Percentiles rank a stretch among this genome's conserved stretches.
Evolutionary conservation across 331 rosid species (phyloP).

Genomic region (Phaseolus coccineus): DNA sequence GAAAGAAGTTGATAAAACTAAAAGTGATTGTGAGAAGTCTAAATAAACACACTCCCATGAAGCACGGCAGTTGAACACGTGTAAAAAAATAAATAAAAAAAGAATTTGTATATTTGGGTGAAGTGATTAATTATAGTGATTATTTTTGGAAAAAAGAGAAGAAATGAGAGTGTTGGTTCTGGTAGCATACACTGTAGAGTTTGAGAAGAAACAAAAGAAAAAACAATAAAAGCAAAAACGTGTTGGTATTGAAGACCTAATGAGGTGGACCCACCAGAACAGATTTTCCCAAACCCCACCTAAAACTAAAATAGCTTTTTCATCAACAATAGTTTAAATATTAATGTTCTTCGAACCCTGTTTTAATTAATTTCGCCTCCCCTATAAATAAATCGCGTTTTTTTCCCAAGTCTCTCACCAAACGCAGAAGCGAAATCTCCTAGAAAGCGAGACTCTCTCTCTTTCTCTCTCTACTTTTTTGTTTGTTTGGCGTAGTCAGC

Average conservation of each 20-base stretch:
- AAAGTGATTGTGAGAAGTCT: not conserved
- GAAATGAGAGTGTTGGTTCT: not conserved
- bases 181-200: conserved; percentile 15
- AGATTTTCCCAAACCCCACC: conserved; percentile 44
- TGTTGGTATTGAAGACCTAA: conserved; percentile 57
- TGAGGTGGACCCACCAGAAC: conserved; percentile 55
- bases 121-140: not conserved
- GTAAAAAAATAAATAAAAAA: not conserved
- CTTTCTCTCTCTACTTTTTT: not conserved
- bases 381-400: conserved; percentile 36
- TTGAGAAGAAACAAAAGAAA: not conserved
- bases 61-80: not conserved
- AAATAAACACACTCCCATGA: not conserved
- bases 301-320: conserved; percentile 25
- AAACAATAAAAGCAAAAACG: conserved; percentile 71
- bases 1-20: not conserved
- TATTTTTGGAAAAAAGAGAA: conserved; percentile 17
- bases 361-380: conserved; percentile 19
- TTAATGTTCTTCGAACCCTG: not conserved
- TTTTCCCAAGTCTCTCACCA: conserved; percentile 50
- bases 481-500: not conserved
- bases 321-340: not conserved
- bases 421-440: conserved; percentile 60
- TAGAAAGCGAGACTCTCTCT: conserved; percentile 51
- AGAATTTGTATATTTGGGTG: not conserved